Percentiles rank a stretch among this genome's conserved stretches.
These are phyloP conservation scores for Saprolegnia parasitica DNA, from an alignment of 352 stramenopile genomes.

Conservation along the genomic window DNA sequence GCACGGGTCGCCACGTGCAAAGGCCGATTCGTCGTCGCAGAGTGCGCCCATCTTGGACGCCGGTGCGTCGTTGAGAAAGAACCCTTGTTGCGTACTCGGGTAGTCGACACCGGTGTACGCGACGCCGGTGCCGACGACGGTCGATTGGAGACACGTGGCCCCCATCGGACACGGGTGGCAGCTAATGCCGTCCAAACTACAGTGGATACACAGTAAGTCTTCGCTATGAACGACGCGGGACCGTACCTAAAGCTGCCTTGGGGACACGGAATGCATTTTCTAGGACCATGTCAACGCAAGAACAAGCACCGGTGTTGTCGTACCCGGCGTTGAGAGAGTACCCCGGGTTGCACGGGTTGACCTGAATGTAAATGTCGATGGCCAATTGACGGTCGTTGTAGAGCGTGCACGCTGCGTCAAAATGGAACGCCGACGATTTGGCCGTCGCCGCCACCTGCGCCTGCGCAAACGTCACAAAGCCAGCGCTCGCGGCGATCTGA, in stretches of 20 bases:
- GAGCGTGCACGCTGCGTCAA: conserved; percentile 46
- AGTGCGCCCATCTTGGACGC: conserved; percentile 37
- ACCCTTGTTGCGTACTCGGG: conserved; percentile 43
- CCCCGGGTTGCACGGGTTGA: conserved; percentile 50
- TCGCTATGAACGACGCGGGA: too few relatives aligned
- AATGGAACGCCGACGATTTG: conserved; percentile 35
- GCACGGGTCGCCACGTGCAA: conserved; percentile 50
- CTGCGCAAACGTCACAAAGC: conserved; percentile 50
- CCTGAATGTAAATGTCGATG: conserved; percentile 38
- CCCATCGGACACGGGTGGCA: conserved; percentile 61
- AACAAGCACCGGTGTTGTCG: conserved; percentile 6
- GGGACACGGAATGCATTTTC: conserved; percentile 47
- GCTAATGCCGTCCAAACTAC: conserved; percentile 54
- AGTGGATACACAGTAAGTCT: conserved; percentile 22
- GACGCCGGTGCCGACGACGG: conserved; percentile 31
- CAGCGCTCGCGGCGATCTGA: conserved; percentile 32
- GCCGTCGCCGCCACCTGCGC: conserved; percentile 40
- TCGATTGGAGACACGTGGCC: conserved; percentile 42
- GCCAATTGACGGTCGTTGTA: conserved; percentile 15
- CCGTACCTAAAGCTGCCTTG: conserved; percentile 71
- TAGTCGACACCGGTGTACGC: conserved; percentile 38
- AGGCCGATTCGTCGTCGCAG: conserved; percentile 41
- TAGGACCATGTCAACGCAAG: conserved; percentile 27
- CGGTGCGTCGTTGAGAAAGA: conserved; percentile 42
- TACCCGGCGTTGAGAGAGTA: conserved; percentile 62